These are phyloP conservation scores for Phaeosphaeria sp. DNA, from an alignment of 2,329 filamentous ascomycete genomes.

Conservation along the genomic window DNA sequence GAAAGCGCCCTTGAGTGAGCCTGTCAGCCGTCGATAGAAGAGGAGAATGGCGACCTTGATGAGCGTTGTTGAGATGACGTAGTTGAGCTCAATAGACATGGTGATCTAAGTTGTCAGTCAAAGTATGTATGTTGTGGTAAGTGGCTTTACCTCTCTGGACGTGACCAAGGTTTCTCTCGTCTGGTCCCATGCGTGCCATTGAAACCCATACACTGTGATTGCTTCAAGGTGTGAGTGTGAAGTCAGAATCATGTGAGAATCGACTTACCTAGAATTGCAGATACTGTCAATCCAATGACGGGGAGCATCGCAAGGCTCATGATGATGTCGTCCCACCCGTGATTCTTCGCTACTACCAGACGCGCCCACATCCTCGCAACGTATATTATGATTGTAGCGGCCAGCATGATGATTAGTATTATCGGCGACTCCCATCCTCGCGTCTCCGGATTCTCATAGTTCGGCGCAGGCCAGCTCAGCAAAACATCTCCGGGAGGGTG, in stretches of 20 bases:
- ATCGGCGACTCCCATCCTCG: constrained; percentile 54
- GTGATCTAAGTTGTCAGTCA: constrained; percentile 29
- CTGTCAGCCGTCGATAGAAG: constrained; percentile 54
- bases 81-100: constrained; percentile 41
- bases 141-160: constrained; percentile 24
- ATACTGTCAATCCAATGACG: constrained; percentile 39
- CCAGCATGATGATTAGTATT: constrained; percentile 50
- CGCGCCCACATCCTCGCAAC: constrained; percentile 57
- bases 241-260: too few species aligned
- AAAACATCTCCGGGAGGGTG: constrained; percentile 52
- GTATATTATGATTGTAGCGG: constrained; percentile 51
- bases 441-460: constrained; percentile 55
- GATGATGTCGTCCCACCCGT: constrained; percentile 57
- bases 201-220: constrained; percentile 37
- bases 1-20: constrained; percentile 44
- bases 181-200: constrained; percentile 45
- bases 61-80: constrained; percentile 30
- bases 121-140: neutral
- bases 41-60: constrained; percentile 41
- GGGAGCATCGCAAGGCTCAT: constrained; percentile 54
- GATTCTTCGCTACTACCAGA: constrained; percentile 52
- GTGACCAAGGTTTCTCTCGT: constrained; percentile 28
- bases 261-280: constrained; percentile 33
- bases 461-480: constrained; percentile 55
- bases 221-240: constrained; percentile 26